Conservation (phyloP, 306 rosid genomes). For the Arachis hypogaea region DNA sequence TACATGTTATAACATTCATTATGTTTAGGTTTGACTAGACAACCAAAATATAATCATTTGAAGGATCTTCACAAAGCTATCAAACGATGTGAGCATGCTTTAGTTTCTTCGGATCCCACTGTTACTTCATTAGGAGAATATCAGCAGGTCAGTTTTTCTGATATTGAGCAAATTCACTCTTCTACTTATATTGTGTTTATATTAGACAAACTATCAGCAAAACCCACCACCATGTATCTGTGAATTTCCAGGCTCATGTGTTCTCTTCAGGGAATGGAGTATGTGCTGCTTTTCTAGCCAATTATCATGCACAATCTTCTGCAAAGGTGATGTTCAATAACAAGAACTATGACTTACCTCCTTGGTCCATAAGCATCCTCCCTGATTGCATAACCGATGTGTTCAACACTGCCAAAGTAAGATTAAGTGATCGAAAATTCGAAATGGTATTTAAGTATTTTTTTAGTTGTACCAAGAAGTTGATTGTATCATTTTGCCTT, state of each 20-base stretch:
- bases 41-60: conserved; percentile 86
- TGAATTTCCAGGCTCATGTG: conserved; percentile 75
- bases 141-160: conserved; percentile 63
- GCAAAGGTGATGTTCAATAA: conserved; percentile 73
- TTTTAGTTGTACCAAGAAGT: conserved; percentile 24
- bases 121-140: conserved; percentile 71
- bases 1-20: conserved; percentile 8
- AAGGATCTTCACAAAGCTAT: conserved; percentile 81
- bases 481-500: conserved; percentile 36
- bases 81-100: conserved; percentile 76
- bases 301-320: conserved; percentile 57
- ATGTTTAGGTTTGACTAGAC: conserved; percentile 76
- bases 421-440: conserved; percentile 16
- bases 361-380: conserved; percentile 98
- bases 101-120: conserved; percentile 81
- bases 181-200: conserved; percentile 8
- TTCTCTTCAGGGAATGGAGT: conserved; percentile 60
- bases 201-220: conserved; percentile 1
- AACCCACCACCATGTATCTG: conserved; percentile 26
- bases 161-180: conserved; percentile 18
- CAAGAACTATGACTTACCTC: conserved; percentile 72
- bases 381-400: conserved; percentile 79
- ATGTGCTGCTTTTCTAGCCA: conserved; percentile 94
- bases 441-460: conserved; percentile 13
- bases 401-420: conserved; percentile 90